Evolutionary conservation across 768 basidiomycete genomes (phyloP).

Genomic region (Leccinellum albellum): DNA sequence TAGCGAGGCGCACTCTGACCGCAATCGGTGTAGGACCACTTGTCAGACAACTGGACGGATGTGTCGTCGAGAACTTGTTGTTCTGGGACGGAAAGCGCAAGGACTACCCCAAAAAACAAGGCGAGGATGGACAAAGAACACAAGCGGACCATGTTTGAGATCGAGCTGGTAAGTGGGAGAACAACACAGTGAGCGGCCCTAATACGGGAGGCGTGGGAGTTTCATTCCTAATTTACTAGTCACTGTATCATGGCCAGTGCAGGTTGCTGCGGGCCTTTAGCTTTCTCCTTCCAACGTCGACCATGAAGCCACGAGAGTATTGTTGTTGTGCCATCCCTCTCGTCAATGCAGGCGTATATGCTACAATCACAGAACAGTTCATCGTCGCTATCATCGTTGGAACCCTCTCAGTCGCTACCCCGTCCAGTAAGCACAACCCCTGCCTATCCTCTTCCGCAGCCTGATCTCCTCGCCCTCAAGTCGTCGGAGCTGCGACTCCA

Average conservation of each 20-base stretch:
- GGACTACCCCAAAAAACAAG: constrained; percentile 21
- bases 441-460: background rate
- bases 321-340: constrained; percentile 93
- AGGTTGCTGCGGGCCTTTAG: background rate
- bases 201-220: constrained; percentile 20
- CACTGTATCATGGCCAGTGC: background rate
- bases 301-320: constrained; percentile 78
- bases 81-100: constrained; percentile 21
- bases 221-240: constrained; percentile 2
- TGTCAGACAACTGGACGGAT: constrained; percentile 34
- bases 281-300: background rate
- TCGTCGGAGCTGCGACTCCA: constrained; percentile 85
- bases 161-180: constrained; percentile 6
- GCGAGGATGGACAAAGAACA: constrained; percentile 27
- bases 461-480: constrained; percentile 36
- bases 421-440: constrained; percentile 60
- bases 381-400: constrained; percentile 62
- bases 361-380: constrained; percentile 74
- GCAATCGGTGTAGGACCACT: constrained; percentile 71
- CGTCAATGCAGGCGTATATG: constrained; percentile 87
- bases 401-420: constrained; percentile 71
- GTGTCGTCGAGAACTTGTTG: constrained; percentile 32
- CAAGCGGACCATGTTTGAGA: constrained; percentile 30
- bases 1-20: constrained; percentile 47
- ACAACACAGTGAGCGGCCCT: constrained; percentile 22